A percentile compares a stretch with the other conserved stretches of the same genome.
Evolutionary conservation across 768 basidiomycete species (phyloP).

Genomic region (Russula griseocarnosa): DNA sequence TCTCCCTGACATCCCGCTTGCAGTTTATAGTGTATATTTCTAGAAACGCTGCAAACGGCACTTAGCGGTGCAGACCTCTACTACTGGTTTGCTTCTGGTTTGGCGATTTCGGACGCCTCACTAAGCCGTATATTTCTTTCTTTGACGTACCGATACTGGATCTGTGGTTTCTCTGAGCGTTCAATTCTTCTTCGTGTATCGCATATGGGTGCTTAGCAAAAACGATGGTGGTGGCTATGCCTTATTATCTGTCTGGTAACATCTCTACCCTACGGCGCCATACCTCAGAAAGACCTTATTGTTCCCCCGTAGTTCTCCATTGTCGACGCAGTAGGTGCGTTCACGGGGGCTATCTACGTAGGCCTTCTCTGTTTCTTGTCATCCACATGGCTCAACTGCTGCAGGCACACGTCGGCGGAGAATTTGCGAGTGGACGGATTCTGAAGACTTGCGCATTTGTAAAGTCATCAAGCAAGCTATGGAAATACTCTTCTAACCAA

Average conservation of each 20-base stretch:
- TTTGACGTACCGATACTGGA: slow-evolving; percentile 33
- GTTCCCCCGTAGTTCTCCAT: background rate
- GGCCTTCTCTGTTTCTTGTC: background rate
- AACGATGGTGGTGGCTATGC: background rate
- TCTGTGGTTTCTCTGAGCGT: slow-evolving; percentile 32
- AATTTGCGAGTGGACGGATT: background rate
- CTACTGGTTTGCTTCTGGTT: slow-evolving; percentile 35
- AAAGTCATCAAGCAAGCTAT: background rate
- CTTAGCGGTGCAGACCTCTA: slow-evolving; percentile 33
- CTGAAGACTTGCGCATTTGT: slow-evolving; percentile 2
- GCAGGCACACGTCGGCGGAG: background rate
- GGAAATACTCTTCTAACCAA: background rate
- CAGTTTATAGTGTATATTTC: slow-evolving; percentile 28
- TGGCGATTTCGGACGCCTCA: slow-evolving; percentile 32
- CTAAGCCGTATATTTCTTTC: slow-evolving; percentile 27
- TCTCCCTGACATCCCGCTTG: background rate
- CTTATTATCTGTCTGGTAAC: background rate
- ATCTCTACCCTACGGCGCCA: background rate
- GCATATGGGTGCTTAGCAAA: slow-evolving; percentile 29
- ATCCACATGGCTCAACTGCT: background rate
- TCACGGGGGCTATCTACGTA: slow-evolving; percentile 11
- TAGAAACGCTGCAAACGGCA: slow-evolving; percentile 31
- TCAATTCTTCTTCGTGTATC: slow-evolving; percentile 36
- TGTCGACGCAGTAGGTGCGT: background rate
- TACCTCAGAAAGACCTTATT: background rate